These are phyloP conservation scores for Vanrija sp. DNA, from an alignment of 1,284 basidiomycete species.

Conservation along the genomic window DNA sequence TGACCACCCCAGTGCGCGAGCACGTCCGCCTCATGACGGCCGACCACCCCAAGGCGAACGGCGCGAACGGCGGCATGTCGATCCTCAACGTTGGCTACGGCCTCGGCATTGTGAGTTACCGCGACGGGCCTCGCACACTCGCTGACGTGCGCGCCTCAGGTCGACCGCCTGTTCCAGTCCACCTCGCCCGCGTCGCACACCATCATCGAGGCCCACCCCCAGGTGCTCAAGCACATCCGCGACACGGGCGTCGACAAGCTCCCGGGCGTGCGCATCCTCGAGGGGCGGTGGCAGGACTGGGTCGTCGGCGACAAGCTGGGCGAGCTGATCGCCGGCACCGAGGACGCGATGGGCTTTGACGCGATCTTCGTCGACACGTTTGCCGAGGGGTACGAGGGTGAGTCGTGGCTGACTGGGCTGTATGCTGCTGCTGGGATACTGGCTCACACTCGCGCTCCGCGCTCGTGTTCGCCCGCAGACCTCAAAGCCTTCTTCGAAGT, in stretches of 20 bases:
- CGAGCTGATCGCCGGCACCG: conserved; percentile 35
- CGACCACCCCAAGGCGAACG: conserved; percentile 53
- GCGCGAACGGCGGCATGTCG: conserved; percentile 53
- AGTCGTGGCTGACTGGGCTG: conserved; percentile 13
- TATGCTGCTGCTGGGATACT: not conserved
- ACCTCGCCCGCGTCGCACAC: conserved; percentile 61
- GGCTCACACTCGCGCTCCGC: not conserved
- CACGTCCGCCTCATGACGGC: conserved; percentile 56
- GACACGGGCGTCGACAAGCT: conserved; percentile 71
- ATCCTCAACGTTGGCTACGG: conserved; percentile 93
- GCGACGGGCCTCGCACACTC: conserved; percentile 35
- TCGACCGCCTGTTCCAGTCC: conserved; percentile 76
- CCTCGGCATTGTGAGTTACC: conserved; percentile 69
- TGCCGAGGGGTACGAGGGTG: conserved; percentile 76
- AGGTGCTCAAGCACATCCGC: conserved; percentile 76
- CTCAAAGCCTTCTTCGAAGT: conserved; percentile 78
- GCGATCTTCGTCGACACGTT: conserved; percentile 94
- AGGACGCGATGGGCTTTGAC: conserved; percentile 63
- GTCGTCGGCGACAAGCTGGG: conserved; percentile 52
- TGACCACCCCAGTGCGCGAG: conserved; percentile 48
- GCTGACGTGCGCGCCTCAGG: conserved; percentile 50
- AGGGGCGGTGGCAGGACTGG: conserved; percentile 89
- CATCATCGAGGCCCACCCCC: conserved; percentile 92
- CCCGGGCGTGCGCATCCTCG: conserved; percentile 72
- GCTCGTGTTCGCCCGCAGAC: too few species aligned